These are phyloP conservation scores for Komagataella ulmi DNA, from an alignment of 805 yeast genomes.

Conservation along the genomic window DNA sequence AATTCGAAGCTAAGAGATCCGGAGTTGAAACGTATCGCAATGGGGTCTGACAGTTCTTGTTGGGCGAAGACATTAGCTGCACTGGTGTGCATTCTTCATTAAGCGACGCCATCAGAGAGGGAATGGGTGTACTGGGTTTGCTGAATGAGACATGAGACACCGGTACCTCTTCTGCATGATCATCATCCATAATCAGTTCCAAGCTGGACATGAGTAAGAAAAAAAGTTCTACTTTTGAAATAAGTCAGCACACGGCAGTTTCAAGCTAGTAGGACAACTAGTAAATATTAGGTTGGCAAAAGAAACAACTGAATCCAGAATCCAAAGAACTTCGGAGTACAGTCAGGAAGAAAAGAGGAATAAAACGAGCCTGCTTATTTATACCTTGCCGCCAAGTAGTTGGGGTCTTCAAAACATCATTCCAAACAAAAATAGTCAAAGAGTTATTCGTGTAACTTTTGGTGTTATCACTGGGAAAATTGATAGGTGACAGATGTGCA, in stretches of 20 bases:
- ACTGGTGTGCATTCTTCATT: not conserved
- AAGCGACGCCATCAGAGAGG: not conserved
- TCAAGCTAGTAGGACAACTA: not conserved
- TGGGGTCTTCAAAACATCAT: not conserved
- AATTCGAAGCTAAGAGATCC: not conserved
- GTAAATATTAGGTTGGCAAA: not conserved
- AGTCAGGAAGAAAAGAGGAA: not conserved
- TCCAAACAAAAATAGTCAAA: not conserved
- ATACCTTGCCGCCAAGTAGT: not conserved
- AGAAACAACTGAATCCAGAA: not conserved
- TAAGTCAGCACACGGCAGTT: not conserved
- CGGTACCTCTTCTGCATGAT: not conserved
- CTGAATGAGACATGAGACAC: not conserved
- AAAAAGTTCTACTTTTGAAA: no score
- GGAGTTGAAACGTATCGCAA: not conserved
- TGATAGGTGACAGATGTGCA: not conserved
- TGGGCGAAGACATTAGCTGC: not conserved
- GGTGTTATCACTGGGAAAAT: not conserved
- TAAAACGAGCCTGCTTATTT: not conserved
- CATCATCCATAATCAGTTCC: not conserved
- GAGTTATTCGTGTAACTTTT: not conserved
- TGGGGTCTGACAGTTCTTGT: not conserved
- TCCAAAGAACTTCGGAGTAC: not conserved
- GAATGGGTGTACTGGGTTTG: not conserved
- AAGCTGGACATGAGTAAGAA: not conserved